These are phyloP conservation scores for Dillenia suffruticosa DNA, from an alignment of 164 flowering plant species.

Conservation along the genomic window DNA sequence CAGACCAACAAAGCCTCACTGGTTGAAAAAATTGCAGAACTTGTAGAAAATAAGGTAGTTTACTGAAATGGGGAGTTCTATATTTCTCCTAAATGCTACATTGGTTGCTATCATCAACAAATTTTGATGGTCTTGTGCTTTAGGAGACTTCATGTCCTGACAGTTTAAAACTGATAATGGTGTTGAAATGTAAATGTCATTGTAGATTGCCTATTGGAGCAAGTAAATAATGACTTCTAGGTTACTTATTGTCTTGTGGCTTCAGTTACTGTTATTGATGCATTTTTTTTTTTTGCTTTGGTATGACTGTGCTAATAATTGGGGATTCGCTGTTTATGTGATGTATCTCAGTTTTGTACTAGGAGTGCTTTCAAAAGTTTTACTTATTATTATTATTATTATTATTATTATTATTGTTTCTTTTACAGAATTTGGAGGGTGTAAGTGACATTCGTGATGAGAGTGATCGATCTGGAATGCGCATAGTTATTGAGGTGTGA, in stretches of 20 bases:
- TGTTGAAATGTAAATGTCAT: too few species aligned
- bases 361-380: too few species aligned
- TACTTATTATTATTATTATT: background rate
- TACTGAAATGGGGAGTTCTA: background rate
- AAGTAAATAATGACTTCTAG: background rate
- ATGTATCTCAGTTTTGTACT: too few species aligned
- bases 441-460: conserved; percentile 98
- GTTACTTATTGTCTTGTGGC: background rate
- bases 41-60: conserved; percentile 83
- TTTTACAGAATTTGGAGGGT: conserved; percentile 71
- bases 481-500: conserved; percentile 86
- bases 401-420: background rate
- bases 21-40: conserved; percentile 94
- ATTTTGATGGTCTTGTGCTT: too few species aligned
- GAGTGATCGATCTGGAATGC: conserved; percentile 98
- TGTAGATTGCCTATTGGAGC: background rate
- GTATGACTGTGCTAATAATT: too few species aligned
- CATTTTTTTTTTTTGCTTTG: too few species aligned
- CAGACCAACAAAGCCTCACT: conserved; percentile 89
- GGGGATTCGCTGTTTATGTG: too few species aligned
- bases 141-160: too few species aligned
- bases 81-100: background rate
- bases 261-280: background rate
- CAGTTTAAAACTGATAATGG: too few species aligned
- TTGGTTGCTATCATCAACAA: too few species aligned